phyloP scores from a whole-genome alignment of 371 early-diverging fungal genomes.

The Coemansia sp. region DNA sequence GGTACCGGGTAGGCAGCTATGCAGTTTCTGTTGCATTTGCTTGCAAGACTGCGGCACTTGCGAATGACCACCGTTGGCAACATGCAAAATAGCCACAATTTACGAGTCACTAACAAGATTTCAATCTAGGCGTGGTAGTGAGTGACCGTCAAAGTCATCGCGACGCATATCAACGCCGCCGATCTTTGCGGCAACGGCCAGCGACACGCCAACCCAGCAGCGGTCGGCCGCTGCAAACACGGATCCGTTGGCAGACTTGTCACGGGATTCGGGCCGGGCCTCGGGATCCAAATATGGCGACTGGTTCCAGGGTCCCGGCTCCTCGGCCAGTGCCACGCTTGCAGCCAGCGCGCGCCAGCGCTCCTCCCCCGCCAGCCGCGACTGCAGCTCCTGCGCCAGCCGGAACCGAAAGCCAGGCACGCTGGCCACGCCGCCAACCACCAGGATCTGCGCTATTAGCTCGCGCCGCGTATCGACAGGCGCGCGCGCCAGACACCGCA shows the following conservation, averaged over 20 bases:
- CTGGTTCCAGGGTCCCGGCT: background rate
- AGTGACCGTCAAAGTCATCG: slow-evolving; percentile 28
- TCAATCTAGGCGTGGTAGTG: background rate
- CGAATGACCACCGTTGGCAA: no score
- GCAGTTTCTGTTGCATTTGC: no score
- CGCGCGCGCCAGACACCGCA: slow-evolving; percentile 30
- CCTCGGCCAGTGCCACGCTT: slow-evolving; percentile 35
- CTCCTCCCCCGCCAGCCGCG: slow-evolving; percentile 48
- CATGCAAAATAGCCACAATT: no score
- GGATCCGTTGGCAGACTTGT: slow-evolving; percentile 3
- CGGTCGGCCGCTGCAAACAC: slow-evolving; percentile 36
- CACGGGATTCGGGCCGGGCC: background rate
- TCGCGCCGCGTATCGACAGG: slow-evolving; percentile 75
- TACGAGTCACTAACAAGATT: no score
- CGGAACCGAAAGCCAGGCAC: slow-evolving; percentile 72
- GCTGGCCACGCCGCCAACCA: slow-evolving; percentile 78
- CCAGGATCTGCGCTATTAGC: slow-evolving; percentile 63
- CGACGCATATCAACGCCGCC: slow-evolving; percentile 37
- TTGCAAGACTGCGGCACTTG: no score
- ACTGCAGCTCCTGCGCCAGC: slow-evolving; percentile 62
- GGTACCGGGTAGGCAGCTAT: no score
- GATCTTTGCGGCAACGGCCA: slow-evolving; percentile 44
- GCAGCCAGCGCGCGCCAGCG: slow-evolving; percentile 37
- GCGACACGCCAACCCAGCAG: slow-evolving; percentile 45
- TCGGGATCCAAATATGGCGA: background rate